Base-by-base conservation (phyloP, 2,329 filamentous ascomycete genomes). In the Cordyceps tenuipes region DNA sequence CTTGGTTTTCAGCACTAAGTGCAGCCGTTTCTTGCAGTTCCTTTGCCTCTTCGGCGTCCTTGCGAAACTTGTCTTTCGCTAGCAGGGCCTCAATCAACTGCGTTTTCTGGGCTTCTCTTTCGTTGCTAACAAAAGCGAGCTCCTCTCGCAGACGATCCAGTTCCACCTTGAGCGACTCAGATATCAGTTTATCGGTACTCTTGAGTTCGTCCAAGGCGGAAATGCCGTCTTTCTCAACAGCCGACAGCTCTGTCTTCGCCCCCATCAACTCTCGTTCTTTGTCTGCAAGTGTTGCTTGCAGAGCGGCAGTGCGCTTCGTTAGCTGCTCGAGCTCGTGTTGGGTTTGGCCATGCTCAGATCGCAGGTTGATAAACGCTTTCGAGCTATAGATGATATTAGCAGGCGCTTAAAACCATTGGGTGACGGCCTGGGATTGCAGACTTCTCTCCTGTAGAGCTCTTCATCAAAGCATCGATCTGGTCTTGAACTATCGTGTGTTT, bases 61-160 rank as follows among this genome's bases (percentile, higher is more conserved):
- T 81, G 59, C 80, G 78, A 58, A 85, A 73, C 69, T 80, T 80
- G 62, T 86, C 83, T 68, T 86, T 86, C 63, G 80, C 78, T 50
- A 86, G 75, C 19, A 86, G 75, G 49, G 82, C 79, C 46, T 83
- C 77, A 64, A 86, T 77, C 26, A 87, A 77, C 67, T 86, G 83
- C 51, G 78, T 77, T 71, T 84, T 82, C 66, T 83, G 78, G 62
- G 79, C 76, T 57, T 85, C 82, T 54, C 77, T 75, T 68, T 86
- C 82, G 59, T 77, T 73, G 62, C 73, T 75, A 54, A 80, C 70
- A 59, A 75, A 70, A 60, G 76, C 77, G 63, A 79, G 73, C 65
- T 82, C 79, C 62, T 74, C 76, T 63, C 83, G 78, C 63, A 82
- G 74, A 31, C 76, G 74, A 57, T 83, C 78, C 41, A 87, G 77